These are phyloP conservation scores for Verbena officinalis DNA, from an alignment of 257 asterid genomes.

Conservation along the genomic window DNA sequence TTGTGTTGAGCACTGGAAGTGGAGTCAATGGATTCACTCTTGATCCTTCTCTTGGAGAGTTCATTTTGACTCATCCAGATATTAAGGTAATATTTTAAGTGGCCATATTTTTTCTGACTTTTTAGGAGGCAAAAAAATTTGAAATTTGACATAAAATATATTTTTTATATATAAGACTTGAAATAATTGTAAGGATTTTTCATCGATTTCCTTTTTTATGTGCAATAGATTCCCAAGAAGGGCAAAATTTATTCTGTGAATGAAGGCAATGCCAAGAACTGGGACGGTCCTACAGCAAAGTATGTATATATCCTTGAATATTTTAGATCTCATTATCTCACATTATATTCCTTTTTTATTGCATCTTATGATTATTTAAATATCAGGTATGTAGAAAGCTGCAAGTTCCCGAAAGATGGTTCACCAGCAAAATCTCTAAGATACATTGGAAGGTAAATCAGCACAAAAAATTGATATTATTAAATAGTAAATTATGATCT, in stretches of 20 bases:
- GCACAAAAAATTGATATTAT: not conserved
- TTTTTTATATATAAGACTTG: not conserved
- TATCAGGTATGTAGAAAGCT: slow-evolving; percentile 87
- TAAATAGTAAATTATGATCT: not conserved
- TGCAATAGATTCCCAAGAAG: slow-evolving; percentile 71
- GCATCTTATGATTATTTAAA: slow-evolving; percentile 44
- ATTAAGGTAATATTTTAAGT: slow-evolving; percentile 66
- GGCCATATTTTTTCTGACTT: too few relatives aligned
- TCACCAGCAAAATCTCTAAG: slow-evolving; percentile 89
- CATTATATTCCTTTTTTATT: not conserved
- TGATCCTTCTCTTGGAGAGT: slow-evolving; percentile 97
- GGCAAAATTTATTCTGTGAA: slow-evolving; percentile 93
- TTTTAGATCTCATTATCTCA: not conserved
- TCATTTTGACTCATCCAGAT: slow-evolving; percentile 95
- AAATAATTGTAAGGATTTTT: not conserved
- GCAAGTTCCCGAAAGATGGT: slow-evolving; percentile 91
- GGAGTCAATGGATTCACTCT: slow-evolving; percentile 98
- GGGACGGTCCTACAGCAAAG: slow-evolving; percentile 93
- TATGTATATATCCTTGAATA: slow-evolving; percentile 40
- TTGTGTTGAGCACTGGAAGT: slow-evolving; percentile 80
- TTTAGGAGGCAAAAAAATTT: too few relatives aligned
- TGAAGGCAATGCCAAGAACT: slow-evolving; percentile 94
- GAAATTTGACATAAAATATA: too few relatives aligned
- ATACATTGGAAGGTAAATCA: slow-evolving; percentile 90
- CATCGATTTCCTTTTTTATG: not conserved